phyloP scores from a whole-genome alignment of 208 protist species.

The Herpetomonas samuelpessoai region DNA sequence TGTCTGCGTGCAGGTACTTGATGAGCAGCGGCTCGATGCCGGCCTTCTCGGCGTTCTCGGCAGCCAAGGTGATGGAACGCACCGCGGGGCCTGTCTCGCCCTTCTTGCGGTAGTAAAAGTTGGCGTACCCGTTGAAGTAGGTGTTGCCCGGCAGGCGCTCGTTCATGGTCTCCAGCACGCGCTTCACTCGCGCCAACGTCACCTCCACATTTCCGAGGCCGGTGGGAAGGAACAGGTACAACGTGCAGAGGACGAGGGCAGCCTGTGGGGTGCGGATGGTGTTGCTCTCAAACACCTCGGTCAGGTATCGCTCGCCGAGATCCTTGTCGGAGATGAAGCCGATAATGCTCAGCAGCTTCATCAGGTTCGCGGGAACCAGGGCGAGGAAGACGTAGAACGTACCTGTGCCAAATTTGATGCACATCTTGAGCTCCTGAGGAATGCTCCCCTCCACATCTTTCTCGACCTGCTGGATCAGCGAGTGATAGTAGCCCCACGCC shows the following conservation, averaged over 20 bases:
- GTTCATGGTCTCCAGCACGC: slow-evolving; percentile 80
- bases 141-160: slow-evolving; percentile 82
- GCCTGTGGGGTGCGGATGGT: slow-evolving; percentile 86
- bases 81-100: slow-evolving; percentile 77
- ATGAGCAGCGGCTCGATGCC: slow-evolving; percentile 80
- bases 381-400: slow-evolving; percentile 90
- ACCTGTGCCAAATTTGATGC: slow-evolving; percentile 86
- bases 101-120: slow-evolving; percentile 90
- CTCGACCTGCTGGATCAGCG: slow-evolving; percentile 62
- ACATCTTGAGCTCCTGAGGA: slow-evolving; percentile 80
- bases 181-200: slow-evolving; percentile 72
- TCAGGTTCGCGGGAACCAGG: slow-evolving; percentile 82
- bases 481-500: slow-evolving; percentile 84
- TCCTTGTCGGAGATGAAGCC: slow-evolving; percentile 90
- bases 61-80: slow-evolving; percentile 60
- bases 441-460: slow-evolving; percentile 72
- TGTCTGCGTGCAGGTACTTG: slow-evolving; percentile 87
- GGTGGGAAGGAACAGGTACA: slow-evolving; percentile 90
- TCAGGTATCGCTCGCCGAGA: slow-evolving; percentile 89
- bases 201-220: slow-evolving; percentile 76
- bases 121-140: slow-evolving; percentile 90
- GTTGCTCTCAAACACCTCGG: slow-evolving; percentile 85
- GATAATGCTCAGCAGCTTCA: slow-evolving; percentile 89
- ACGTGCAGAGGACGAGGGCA: slow-evolving; percentile 80
- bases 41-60: slow-evolving; percentile 68